These are phyloP conservation scores for Leccinum boreale DNA, from an alignment of 768 basidiomycete genomes.

Conservation along the genomic window DNA sequence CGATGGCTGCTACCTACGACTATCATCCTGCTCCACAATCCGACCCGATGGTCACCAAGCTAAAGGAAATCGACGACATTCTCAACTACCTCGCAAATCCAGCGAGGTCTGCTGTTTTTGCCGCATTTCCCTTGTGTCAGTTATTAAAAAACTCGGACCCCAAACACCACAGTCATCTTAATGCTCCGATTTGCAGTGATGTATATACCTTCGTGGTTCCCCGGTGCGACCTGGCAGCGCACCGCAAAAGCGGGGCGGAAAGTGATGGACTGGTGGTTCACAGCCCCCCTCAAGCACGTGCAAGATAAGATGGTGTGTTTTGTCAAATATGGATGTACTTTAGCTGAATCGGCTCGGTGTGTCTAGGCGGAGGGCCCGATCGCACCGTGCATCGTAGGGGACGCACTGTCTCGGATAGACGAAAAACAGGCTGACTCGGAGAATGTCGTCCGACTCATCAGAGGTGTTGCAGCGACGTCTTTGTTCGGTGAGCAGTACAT, in stretches of 20 bases:
- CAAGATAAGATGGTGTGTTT: background rate
- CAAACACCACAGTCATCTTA: background rate
- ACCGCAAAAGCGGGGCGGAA: background rate
- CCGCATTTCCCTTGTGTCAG: conserved; percentile 9
- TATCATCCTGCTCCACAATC: conserved; percentile 5
- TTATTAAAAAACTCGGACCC: background rate
- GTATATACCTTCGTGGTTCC: conserved; percentile 5
- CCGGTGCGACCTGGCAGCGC: conserved; percentile 3
- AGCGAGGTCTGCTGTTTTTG: background rate
- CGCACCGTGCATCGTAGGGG: conserved; percentile 3
- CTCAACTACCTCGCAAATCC: background rate
- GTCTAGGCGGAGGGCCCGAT: background rate
- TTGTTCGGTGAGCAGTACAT: conserved; percentile 1
- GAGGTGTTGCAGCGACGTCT: conserved; percentile 6
- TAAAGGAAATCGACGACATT: background rate
- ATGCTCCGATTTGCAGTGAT: background rate
- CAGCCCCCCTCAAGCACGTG: background rate
- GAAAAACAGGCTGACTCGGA: background rate
- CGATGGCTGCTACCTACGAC: conserved; percentile 10
- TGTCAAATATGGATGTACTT: background rate
- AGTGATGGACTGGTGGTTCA: conserved; percentile 6
- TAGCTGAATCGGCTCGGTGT: background rate
- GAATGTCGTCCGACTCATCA: background rate
- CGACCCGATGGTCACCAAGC: conserved; percentile 10
- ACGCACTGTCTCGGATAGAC: conserved; percentile 1